Evolutionary conservation across 2,329 filamentous ascomycete species (phyloP), one percentile per base, ranked within the genome.

Genomic region (Daldinia sp.): DNA sequence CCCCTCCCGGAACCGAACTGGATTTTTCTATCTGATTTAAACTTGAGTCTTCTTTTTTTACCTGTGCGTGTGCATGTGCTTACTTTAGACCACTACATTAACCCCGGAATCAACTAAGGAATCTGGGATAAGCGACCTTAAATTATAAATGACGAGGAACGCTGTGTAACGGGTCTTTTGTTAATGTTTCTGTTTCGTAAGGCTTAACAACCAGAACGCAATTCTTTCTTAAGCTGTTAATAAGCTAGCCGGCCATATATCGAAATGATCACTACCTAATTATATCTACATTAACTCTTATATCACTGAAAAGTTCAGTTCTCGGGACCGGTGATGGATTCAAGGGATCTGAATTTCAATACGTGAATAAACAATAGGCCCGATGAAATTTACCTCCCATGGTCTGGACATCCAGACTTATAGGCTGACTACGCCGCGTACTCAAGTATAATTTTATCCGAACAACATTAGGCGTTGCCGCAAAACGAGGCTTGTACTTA

Each of bases 321-420:
- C 18, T 70, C 67, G 67, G 69, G 67, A 65, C 64, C 69, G 67
- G 35, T 50, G 56, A 35, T 54, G 67, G 67, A 56, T 67, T 54
- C 39, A 60, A 65, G 56, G 64, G 59, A 61, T 67, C 42, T 55
- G 37, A 42, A 48, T 48, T 61, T 58, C 23, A 51, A 20, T 39
- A 58, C 55, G 41, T 65, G 54, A 63, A 39, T 35, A 44, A 15
- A 58, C 37, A 62, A 23, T 65, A 67, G 41, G 59, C 54, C 61
- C 55, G 61, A 65, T 53, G 58, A 60, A 51, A 60, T 44, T 28
- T 20, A 33, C 35, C 35, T 54, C 28, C 55, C 20, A 56, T 26
- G 44, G 5, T 56, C 30, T 50, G 20, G 41, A 55, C 12, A 41
- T 54, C 48, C 20, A 57, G 35, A 48, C n/a, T 28, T 58, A 69